Evolutionary conservation across 2,329 filamentous ascomycete species (phyloP).

Genomic region (Colletotrichum sp.): DNA sequence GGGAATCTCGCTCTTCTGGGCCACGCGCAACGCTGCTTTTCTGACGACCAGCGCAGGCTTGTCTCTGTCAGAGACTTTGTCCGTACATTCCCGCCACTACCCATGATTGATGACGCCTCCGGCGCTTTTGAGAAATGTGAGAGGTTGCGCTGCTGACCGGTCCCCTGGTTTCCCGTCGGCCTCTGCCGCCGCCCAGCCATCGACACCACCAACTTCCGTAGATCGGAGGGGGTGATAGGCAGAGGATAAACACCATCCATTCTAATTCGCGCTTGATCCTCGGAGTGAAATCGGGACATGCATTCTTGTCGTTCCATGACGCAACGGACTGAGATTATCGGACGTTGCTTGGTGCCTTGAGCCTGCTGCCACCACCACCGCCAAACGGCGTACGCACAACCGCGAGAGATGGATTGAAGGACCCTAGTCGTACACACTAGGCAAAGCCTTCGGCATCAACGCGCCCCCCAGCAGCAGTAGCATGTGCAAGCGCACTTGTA

Average conservation of each 20-base stretch:
- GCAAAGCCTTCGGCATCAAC: not conserved
- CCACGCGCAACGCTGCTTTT: not conserved
- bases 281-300: not conserved
- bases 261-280: not conserved
- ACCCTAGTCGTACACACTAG: not conserved
- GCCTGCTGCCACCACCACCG: not conserved
- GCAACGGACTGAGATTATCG: not conserved
- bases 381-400: not conserved
- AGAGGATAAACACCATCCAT: not conserved
- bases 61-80: not conserved
- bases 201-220: slow-evolving; percentile 6
- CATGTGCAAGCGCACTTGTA: slow-evolving; percentile 13
- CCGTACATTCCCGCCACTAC: not conserved
- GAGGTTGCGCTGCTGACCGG: not conserved
- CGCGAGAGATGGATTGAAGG: not conserved
- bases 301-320: slow-evolving; percentile 3
- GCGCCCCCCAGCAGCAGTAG: not conserved
- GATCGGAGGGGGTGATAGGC: slow-evolving; percentile 7
- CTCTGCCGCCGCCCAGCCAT: slow-evolving; percentile 1
- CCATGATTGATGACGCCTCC: slow-evolving; percentile 8
- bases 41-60: not conserved
- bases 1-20: not conserved
- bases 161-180: slow-evolving; percentile 7
- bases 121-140: slow-evolving; percentile 13
- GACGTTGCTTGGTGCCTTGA: not conserved